Evolutionary conservation across 495 filamentous ascomycete genomes (phyloP).

Genomic region (Hypoxylon lenormandii): DNA sequence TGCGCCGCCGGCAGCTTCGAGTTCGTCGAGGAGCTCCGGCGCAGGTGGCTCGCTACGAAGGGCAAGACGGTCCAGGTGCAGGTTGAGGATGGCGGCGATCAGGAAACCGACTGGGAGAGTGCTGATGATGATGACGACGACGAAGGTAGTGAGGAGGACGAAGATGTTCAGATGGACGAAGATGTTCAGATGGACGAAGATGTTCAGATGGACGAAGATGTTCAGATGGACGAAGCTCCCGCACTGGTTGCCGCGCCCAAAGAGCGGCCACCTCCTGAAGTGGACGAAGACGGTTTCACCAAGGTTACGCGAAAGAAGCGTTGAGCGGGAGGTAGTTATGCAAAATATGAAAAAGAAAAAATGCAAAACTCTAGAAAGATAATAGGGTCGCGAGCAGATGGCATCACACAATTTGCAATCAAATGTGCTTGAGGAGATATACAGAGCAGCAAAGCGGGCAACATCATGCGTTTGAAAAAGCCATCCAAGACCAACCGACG

Average conservation of each 20-base stretch:
- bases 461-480: conserved; percentile 40
- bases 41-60: conserved; percentile 70
- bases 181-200: too few species aligned
- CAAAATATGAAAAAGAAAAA: conserved; percentile 3
- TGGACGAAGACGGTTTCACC: conserved; percentile 96
- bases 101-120: conserved; percentile 68
- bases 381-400: conserved; percentile 14
- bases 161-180: conserved; percentile 81
- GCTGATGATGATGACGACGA: conserved; percentile 66
- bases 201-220: too few species aligned
- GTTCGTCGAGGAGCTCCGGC: conserved; percentile 75
- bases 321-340: conserved; percentile 42
- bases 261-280: too few species aligned
- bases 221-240: too few species aligned
- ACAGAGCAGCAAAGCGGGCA: conserved; percentile 33
- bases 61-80: conserved; percentile 68
- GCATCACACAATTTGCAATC: conserved; percentile 30
- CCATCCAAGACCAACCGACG: conserved; percentile 37
- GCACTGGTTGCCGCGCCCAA: too few species aligned
- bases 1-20: conserved; percentile 65
- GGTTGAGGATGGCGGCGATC: conserved; percentile 69
- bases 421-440: conserved; percentile 44
- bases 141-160: conserved; percentile 68
- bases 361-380: conserved; percentile 6
- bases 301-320: conserved; percentile 82